These are phyloP conservation scores for Erythrophleum ivorense DNA, from an alignment of 331 rosid genomes.

Conservation along the genomic window DNA sequence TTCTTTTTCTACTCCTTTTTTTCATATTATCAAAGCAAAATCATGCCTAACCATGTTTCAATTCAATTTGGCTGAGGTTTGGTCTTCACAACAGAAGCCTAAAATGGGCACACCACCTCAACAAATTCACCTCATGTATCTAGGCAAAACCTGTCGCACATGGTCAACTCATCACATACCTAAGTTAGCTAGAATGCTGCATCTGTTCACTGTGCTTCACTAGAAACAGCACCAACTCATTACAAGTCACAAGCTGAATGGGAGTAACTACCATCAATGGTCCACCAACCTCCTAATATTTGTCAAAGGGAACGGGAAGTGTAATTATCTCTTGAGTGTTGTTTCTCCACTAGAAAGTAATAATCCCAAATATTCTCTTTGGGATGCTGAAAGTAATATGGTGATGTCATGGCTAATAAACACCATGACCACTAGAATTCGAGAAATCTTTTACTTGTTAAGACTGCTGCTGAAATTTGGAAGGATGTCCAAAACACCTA, in stretches of 20 bases:
- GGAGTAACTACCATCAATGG: background rate
- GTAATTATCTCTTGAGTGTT: background rate
- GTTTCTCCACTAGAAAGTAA: background rate
- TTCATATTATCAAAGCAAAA: background rate
- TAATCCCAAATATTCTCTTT: too few relatives aligned
- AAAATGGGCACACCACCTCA: background rate
- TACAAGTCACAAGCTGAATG: background rate
- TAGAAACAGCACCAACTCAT: background rate
- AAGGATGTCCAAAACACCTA: too few relatives aligned
- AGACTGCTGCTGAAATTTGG: too few relatives aligned
- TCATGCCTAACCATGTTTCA: background rate
- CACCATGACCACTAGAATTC: too few relatives aligned
- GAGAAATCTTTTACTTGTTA: too few relatives aligned
- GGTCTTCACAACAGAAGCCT: background rate
- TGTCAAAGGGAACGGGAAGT: background rate
- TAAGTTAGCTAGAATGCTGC: background rate
- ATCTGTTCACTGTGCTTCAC: background rate
- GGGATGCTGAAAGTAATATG: too few relatives aligned
- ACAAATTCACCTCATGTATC: too few relatives aligned
- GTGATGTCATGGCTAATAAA: too few relatives aligned
- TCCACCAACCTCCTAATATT: background rate
- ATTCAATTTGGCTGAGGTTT: background rate
- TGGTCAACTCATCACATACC: background rate
- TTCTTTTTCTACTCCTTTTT: too few relatives aligned
- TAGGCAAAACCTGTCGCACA: background rate